Base-by-base conservation (phyloP, 1,139 yeast species). In the Blastobotrys arbuscula region DNA sequence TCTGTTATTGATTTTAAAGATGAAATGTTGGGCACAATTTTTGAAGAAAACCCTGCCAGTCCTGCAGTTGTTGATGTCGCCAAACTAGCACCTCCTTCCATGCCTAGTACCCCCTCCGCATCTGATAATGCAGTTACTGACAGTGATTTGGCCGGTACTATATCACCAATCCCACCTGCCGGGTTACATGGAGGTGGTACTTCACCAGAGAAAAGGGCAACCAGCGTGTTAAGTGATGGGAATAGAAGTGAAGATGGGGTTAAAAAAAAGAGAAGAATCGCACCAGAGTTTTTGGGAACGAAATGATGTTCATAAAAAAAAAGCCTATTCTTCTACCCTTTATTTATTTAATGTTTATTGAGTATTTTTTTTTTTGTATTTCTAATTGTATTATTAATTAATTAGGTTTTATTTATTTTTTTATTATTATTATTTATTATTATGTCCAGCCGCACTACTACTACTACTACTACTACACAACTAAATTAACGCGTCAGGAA, bases 1-100 rank as follows among this genome's bases (percentile, higher is more conserved):
- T 84, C 96, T 0, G 75, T 76, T 37, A 66, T 88, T 2, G 66
- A 69, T 5, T 79, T 86, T 50, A 76, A 74, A 2, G 62, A 65
- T 1, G 75, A 68, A 1, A 73, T 75, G 19, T 74, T 86, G 45
- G 95, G 95, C 1, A 71, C 66, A 35, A 59, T 51, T 1, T 63
- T 60, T 40, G 48, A 50, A 4, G 28, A 41, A 13, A 39, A 55
- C 50, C 3, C 42, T 54, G 34, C 10, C 10, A 9, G 3, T 5
- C 36, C 10, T 33, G 4, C 9, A 18, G 13, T n/a, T 7, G n/a
- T n/a, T 19, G 39, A 36, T 18, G 16, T 20, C 3, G 15, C 39
- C 5, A 36, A 36, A 36, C 13, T 36, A n/a, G 16, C 15, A 3
- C 12, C 24, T 6, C 21, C 39, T 3, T 28, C 28, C 7, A 7